These are phyloP conservation scores for Herpotrichia juniperi DNA, from an alignment of 2,329 filamentous ascomycete species.

Conservation along the genomic window DNA sequence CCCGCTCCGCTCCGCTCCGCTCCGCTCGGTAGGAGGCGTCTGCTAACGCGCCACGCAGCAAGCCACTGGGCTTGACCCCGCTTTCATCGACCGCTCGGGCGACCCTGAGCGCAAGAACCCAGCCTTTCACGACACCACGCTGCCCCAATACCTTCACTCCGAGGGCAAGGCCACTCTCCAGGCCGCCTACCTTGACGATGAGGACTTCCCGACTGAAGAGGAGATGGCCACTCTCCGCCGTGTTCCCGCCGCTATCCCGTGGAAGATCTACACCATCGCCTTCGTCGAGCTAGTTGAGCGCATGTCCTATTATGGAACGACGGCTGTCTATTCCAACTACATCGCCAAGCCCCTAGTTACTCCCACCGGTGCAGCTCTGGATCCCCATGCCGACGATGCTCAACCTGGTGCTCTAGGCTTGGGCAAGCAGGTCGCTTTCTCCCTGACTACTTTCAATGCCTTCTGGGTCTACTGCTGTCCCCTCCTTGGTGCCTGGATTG, in stretches of 20 bases:
- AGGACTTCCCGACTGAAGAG: conserved; percentile 40
- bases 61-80: conserved; percentile 39
- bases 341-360: conserved; percentile 37
- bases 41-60: conserved; percentile 3
- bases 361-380: conserved; percentile 33
- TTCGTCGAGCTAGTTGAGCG: conserved; percentile 48
- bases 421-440: conserved; percentile 60
- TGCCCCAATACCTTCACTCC: conserved; percentile 35
- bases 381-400: conserved; percentile 21
- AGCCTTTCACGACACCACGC: conserved; percentile 23
- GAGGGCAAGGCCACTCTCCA: conserved; percentile 48
- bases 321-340: conserved; percentile 47
- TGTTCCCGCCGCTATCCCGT: conserved; percentile 41
- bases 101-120: conserved; percentile 42
- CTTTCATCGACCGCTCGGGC: conserved; percentile 39
- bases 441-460: conserved; percentile 59
- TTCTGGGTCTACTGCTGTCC: conserved; percentile 66
- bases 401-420: conserved; percentile 28
- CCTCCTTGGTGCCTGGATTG: conserved; percentile 63
- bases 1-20: no score
- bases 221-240: conserved; percentile 44
- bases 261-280: conserved; percentile 40
- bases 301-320: conserved; percentile 47
- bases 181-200: conserved; percentile 34
- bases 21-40: no score